phyloP scores from a whole-genome alignment of 2,329 filamentous ascomycete species.

The Aureobasidium lini region DNA sequence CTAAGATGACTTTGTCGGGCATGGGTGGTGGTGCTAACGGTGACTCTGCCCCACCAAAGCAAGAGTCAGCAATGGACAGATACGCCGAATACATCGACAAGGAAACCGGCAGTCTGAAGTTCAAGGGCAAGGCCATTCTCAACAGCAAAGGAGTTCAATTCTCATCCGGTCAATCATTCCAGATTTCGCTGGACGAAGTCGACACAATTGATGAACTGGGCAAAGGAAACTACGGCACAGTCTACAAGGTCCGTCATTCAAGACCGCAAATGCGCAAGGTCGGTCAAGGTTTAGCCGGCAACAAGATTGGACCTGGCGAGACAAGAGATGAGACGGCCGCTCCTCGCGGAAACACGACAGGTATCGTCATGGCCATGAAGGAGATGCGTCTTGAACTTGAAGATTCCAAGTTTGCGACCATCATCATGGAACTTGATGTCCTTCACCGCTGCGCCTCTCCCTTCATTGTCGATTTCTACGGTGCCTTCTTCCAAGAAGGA shows the following conservation, averaged over 20 bases:
- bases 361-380: constrained; percentile 97
- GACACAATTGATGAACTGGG: constrained; percentile 88
- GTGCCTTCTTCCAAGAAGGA: constrained; percentile 97
- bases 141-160: constrained; percentile 89
- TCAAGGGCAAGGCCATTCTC: constrained; percentile 86
- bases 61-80: constrained; percentile 52
- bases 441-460: constrained; percentile 90
- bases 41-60: constrained; percentile 23
- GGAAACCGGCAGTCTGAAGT: constrained; percentile 83
- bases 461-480: constrained; percentile 98
- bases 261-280: constrained; percentile 57
- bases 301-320: constrained; percentile 43
- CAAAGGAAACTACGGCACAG: constrained; percentile 96
- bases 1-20: constrained; percentile 35
- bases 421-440: constrained; percentile 95
- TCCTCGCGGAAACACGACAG: constrained; percentile 46
- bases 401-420: constrained; percentile 92
- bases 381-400: constrained; percentile 93
- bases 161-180: constrained; percentile 79
- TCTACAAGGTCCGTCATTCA: constrained; percentile 90
- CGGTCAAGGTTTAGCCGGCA: constrained; percentile 53
- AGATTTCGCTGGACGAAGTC: constrained; percentile 90
- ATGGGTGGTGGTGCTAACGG: constrained; percentile 33
- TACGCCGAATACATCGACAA: constrained; percentile 82
- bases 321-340: constrained; percentile 15